phyloP scores from a whole-genome alignment of 192 early-diverging fungal species.

The Rhizophagus sp. region DNA sequence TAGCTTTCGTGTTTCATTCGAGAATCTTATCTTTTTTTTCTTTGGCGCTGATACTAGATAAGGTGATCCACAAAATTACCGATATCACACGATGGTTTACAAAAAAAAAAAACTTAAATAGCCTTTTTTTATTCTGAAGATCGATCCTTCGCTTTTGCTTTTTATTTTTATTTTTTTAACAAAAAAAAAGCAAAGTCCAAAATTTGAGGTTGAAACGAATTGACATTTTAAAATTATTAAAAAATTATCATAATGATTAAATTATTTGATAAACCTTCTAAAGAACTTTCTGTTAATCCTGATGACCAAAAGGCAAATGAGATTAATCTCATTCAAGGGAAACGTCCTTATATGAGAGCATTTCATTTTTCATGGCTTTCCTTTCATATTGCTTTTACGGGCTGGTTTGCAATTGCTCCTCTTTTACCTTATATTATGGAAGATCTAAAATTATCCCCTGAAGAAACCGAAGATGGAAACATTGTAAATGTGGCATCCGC shows the following conservation, averaged over 20 bases:
- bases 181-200: no score
- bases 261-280: not conserved
- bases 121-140: not conserved
- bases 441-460: slow-evolving; percentile 52
- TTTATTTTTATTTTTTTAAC: not conserved
- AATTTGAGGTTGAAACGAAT: no score
- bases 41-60: no score
- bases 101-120: not conserved
- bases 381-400: slow-evolving; percentile 44
- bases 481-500: slow-evolving; percentile 55
- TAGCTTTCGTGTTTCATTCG: no score
- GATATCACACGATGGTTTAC: no score
- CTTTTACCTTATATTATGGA: slow-evolving; percentile 54
- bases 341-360: slow-evolving; percentile 40
- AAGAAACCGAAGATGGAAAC: slow-evolving; percentile 50
- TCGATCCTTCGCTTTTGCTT: not conserved
- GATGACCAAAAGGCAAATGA: not conserved
- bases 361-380: slow-evolving; percentile 42
- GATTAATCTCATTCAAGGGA: not conserved
- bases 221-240: not conserved
- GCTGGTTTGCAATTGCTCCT: slow-evolving; percentile 67
- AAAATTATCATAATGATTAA: not conserved
- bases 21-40: no score
- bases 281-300: not conserved
- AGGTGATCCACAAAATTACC: no score